A percentile compares a stretch with the other conserved stretches of the same genome.
These are phyloP conservation scores for Buddleja alternifolia DNA, from an alignment of 257 asterid species.

Conservation along the genomic window DNA sequence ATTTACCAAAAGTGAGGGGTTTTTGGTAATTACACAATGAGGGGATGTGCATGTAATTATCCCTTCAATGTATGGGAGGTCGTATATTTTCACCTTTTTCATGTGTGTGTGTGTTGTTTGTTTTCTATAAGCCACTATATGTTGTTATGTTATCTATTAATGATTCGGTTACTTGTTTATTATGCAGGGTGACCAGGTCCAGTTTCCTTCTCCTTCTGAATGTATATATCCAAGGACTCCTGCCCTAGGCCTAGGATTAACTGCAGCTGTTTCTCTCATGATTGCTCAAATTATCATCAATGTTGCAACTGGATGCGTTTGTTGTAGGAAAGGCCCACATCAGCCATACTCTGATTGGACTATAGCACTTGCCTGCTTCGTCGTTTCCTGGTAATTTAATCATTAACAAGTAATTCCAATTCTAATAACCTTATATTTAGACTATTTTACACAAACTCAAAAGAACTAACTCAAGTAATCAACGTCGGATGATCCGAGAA, in stretches of 20 bases:
- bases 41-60: no score
- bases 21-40: no score
- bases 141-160: not conserved
- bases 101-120: not conserved
- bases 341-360: constrained; percentile 69
- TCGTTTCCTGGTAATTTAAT: constrained; percentile 78
- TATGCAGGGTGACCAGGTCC: constrained; percentile 69
- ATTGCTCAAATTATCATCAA: constrained; percentile 78
- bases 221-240: constrained; percentile 92
- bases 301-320: constrained; percentile 80
- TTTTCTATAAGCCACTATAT: not conserved
- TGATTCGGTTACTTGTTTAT: not conserved
- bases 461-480: not conserved
- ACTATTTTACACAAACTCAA: not conserved
- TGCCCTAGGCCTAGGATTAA: constrained; percentile 75
- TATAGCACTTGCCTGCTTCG: constrained; percentile 72
- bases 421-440: not conserved
- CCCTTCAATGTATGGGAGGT: no score
- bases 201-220: constrained; percentile 59
- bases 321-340: constrained; percentile 71
- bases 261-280: constrained; percentile 76
- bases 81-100: no score
- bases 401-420: not conserved
- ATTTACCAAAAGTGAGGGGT: no score
- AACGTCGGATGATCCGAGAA: not conserved